Percentiles rank a stretch among this genome's conserved stretches.
These are phyloP conservation scores for Arctium minus DNA, from an alignment of 129 eudicot genomes.

Conservation along the genomic window DNA sequence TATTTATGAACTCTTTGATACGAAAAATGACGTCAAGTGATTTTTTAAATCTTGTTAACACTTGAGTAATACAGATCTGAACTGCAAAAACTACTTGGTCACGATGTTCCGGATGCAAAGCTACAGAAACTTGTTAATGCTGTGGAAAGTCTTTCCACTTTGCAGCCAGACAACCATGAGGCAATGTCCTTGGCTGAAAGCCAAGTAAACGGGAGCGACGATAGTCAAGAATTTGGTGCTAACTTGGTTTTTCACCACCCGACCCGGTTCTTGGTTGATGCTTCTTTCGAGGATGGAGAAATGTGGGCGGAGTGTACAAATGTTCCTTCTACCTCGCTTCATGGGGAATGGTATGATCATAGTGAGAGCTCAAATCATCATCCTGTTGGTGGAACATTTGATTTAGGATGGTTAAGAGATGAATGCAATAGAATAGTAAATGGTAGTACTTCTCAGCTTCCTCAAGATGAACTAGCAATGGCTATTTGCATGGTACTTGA, in stretches of 20 bases:
- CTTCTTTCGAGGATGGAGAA: conserved; percentile 58
- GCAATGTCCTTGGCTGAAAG: conserved; percentile 20
- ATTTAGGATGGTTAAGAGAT: conserved; percentile 80
- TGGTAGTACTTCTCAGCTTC: conserved; percentile 72
- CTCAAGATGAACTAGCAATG: conserved; percentile 96
- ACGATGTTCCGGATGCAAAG: conserved; percentile 49
- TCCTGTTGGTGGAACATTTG: conserved; percentile 43
- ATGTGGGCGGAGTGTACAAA: conserved; percentile 41
- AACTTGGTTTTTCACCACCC: conserved; percentile 73
- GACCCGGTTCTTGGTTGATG: conserved; percentile 80
- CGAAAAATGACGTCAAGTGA: neutral
- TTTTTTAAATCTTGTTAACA: neutral
- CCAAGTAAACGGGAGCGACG: conserved; percentile 33
- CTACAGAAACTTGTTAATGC: conserved; percentile 54
- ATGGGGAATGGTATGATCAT: conserved; percentile 51
- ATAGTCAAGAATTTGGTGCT: conserved; percentile 79
- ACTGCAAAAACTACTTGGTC: conserved; percentile 80
- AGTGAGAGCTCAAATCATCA: conserved; percentile 33
- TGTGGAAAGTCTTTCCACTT: conserved; percentile 53
- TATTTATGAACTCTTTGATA: neutral
- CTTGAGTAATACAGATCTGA: conserved; percentile 56
- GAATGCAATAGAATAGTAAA: conserved; percentile 69
- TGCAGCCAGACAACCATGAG: conserved; percentile 53
- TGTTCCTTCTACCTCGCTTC: conserved; percentile 47
- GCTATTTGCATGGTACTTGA: conserved; percentile 92